Percentiles rank a stretch among this genome's conserved stretches.
Evolutionary conservation across 352 stramenopile genomes (phyloP).

Genomic region (Hyaloperonospora brassicae): DNA sequence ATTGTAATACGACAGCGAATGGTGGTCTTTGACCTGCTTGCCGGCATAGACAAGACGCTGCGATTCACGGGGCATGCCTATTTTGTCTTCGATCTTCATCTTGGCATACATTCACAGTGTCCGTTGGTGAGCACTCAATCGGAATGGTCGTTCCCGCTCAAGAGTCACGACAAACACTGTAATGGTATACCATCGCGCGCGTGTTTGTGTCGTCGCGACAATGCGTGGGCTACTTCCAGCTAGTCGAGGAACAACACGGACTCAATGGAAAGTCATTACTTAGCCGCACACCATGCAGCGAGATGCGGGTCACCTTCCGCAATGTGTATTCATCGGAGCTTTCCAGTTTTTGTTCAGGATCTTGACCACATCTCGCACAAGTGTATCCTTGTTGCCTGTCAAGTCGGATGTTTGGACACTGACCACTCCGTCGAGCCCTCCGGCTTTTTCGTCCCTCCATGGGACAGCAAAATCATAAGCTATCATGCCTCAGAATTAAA

Average conservation of each 20-base stretch:
- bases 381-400: not conserved
- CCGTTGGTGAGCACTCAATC: not conserved
- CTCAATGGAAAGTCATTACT: not conserved
- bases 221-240: slow-evolving; percentile 5
- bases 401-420: not conserved
- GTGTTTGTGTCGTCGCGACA: slow-evolving; percentile 2
- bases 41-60: slow-evolving; percentile 5
- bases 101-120: too few species aligned
- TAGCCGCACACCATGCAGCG: not conserved
- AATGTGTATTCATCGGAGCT: too few species aligned
- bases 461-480: not conserved
- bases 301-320: not conserved
- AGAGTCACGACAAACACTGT: slow-evolving; percentile 4
- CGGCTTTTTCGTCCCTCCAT: not conserved
- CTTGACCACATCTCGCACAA: not conserved
- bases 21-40: slow-evolving; percentile 1
- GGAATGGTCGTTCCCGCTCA: not conserved
- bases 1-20: slow-evolving; percentile 2
- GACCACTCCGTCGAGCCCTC: not conserved
- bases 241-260: slow-evolving; percentile 1
- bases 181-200: not conserved
- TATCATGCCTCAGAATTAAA: not conserved
- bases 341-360: not conserved
- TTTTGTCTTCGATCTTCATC: too few species aligned
- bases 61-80: not conserved